These are phyloP conservation scores for Eremothecium cymbalariae DNA, from an alignment of 1,139 yeast genomes.

Conservation along the genomic window DNA sequence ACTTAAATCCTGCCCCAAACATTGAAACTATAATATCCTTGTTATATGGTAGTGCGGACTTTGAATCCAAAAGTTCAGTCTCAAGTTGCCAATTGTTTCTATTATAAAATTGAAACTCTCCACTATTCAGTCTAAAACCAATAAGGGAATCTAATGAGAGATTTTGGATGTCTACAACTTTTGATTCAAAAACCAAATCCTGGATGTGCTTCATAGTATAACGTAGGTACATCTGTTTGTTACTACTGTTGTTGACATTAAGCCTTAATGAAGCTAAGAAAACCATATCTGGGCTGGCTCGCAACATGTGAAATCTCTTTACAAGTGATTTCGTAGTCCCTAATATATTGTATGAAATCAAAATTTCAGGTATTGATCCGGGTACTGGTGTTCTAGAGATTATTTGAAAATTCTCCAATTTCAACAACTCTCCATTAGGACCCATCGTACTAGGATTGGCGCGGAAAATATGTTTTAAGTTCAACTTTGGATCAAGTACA, in stretches of 20 bases:
- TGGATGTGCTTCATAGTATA: constrained; percentile 8
- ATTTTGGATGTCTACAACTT: constrained; percentile 21
- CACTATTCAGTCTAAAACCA: constrained; percentile 25
- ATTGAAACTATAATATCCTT: constrained; percentile 26
- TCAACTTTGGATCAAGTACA: constrained; percentile 28
- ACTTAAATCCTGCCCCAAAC: constrained; percentile 26
- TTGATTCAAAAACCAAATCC: constrained; percentile 19
- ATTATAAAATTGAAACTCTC: constrained; percentile 23
- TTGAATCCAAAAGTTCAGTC: constrained; percentile 10
- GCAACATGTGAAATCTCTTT: constrained; percentile 17
- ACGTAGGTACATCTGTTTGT: neutral
- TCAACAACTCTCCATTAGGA: constrained; percentile 20
- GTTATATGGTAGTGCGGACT: neutral
- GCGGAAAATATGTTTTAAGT: constrained; percentile 23
- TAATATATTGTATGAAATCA: constrained; percentile 22
- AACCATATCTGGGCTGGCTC: constrained; percentile 7
- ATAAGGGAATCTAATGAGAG: constrained; percentile 26
- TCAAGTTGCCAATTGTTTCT: constrained; percentile 29
- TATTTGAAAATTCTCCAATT: constrained; percentile 22
- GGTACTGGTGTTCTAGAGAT: constrained; percentile 29
- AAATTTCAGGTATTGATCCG: constrained; percentile 25
- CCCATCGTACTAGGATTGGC: constrained; percentile 21
- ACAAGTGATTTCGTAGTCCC: constrained; percentile 24
- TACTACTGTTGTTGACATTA: neutral
- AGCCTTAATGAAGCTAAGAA: constrained; percentile 2